Evolutionary conservation across 306 rosid genomes (phyloP), one percentile per base, ranked within the genome.

Genomic region (Acacia melanoxylon): DNA sequence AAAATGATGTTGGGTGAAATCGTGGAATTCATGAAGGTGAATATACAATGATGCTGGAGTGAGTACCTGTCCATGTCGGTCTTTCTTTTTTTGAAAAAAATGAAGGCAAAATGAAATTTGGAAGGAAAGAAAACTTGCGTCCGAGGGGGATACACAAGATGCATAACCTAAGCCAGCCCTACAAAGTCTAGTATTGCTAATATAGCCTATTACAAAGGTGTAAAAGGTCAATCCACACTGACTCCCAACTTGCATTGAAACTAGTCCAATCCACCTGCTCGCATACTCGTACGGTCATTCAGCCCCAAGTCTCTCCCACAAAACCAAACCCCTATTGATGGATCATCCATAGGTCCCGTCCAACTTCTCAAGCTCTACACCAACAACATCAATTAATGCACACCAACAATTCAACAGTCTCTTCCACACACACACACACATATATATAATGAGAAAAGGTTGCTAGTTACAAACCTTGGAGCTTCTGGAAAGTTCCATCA

Each of bases 111-210:
- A 80, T 75, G 56, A 58, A 83, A 66, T 52, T 68, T 35, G 46
- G 54, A 77, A 79, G 76, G 66, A 75, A 79, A 85, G 76, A 59
- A 68, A 79, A 82, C 67, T 52, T 40, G 56, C 20, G 67, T 76
- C 73, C 37, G 86, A 68, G 76, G 66, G 76, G 73, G 82, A 84
- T 85, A 78, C 91, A 90, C 65, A 74, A 79, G 79, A 69, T 87
- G 82, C 82, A 68, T 74, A 75, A 89, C 86, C 83, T 56, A 72
- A 48, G 78, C 79, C 82, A 76, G 67, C 81, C 56, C 86, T 82
- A 84, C 82, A 79, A 66, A 82, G 22, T 72, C 24, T 44, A 65
- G 79, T 66, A 82, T 77, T 63, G 73, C 86, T 68, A 65, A 90
- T 10, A 17, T 35, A 35, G 29, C 49, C 74, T 11, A 22, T n/a